Base-by-base conservation (phyloP, 176 grass and related monocot species). In the Thalia dealbata region DNA sequence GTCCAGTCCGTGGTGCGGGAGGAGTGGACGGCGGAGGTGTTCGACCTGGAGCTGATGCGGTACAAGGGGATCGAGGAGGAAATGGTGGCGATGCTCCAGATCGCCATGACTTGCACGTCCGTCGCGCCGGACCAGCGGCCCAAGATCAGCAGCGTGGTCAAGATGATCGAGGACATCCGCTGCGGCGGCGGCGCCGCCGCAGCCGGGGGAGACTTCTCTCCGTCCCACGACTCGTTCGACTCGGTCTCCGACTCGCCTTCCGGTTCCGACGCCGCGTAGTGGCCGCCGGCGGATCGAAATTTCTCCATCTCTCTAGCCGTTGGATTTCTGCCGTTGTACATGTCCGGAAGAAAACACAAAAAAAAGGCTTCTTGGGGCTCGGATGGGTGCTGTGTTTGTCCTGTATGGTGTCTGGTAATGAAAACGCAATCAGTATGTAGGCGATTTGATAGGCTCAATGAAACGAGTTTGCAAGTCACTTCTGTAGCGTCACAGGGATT, bases 1-100 rank as follows among this genome's bases (percentile, higher is more conserved):
- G 90, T 92, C 44, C 81, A 79, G 81, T 86, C 86, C 35, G 90
- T 92, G 86, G 90, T 92, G 73, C 64, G 84, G 50, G 90, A 92
- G 69, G 86, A 92, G 81, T 92, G 86, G 90, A 92, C 81, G 7
- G 90, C 90, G 6, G 86, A 92, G 81, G 90, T 92, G 79, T 92
- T 92, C 68, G 90, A 92, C 29, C 83, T 78, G 75, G 90, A 92
- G 90, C 81, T 92, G 81, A 76, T 92, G 12, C 76, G 90, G 63
- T 91, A 85, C 81, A 82, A 89, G 73, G 73, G 86, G 79, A 80
- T 89, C 76, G 90, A 92, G 77, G 90, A 92, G 59, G 90, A 92
- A 73, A 92, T 92, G 90, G 84, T 92, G 64, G 84, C 86, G 2
- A 75, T 92, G 86, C 80, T 92, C 75, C 90, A 92, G 62, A 67